Conservation (phyloP, 371 early-diverging fungal genomes). For the Lichtheimia ramosa region DNA sequence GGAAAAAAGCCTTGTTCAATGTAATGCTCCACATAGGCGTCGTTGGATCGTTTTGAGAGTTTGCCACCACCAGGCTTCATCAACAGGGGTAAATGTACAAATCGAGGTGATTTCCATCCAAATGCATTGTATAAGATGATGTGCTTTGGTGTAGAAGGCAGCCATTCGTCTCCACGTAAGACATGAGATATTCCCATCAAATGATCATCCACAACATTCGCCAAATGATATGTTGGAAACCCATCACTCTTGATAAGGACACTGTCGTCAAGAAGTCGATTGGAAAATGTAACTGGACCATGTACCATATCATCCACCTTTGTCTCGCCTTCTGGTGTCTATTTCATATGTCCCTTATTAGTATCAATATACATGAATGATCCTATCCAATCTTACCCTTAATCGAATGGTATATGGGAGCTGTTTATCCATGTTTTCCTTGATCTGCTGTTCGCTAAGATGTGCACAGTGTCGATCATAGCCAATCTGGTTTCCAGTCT, state of each 20-base stretch:
- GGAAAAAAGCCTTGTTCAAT: slow-evolving; percentile 83
- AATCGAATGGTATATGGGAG: slow-evolving; percentile 75
- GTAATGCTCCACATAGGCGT: slow-evolving; percentile 76
- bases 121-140: slow-evolving; percentile 80
- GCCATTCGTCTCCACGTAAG: slow-evolving; percentile 95
- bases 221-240: slow-evolving; percentile 93
- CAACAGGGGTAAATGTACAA: slow-evolving; percentile 88
- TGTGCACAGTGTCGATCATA: slow-evolving; percentile 86
- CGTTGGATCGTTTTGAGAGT: slow-evolving; percentile 82
- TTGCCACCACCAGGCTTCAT: slow-evolving; percentile 84
- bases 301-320: slow-evolving; percentile 76
- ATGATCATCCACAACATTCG: slow-evolving; percentile 94
- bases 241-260: slow-evolving; percentile 93
- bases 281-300: slow-evolving; percentile 69
- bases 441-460: slow-evolving; percentile 62
- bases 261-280: slow-evolving; percentile 82
- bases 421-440: slow-evolving; percentile 52
- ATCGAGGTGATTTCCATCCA: slow-evolving; percentile 78
- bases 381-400: slow-evolving; percentile 46
- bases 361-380: background rate
- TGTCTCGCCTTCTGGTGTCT: slow-evolving; percentile 66
- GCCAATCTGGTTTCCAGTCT: slow-evolving; percentile 59
- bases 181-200: slow-evolving; percentile 91
- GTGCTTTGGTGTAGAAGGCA: slow-evolving; percentile 92
- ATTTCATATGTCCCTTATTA: background rate